A percentile compares a stretch with the other conserved stretches of the same genome.
Conservation (phyloP, 768 basidiomycete genomes). For the Infundibulicybe gibba region DNA sequence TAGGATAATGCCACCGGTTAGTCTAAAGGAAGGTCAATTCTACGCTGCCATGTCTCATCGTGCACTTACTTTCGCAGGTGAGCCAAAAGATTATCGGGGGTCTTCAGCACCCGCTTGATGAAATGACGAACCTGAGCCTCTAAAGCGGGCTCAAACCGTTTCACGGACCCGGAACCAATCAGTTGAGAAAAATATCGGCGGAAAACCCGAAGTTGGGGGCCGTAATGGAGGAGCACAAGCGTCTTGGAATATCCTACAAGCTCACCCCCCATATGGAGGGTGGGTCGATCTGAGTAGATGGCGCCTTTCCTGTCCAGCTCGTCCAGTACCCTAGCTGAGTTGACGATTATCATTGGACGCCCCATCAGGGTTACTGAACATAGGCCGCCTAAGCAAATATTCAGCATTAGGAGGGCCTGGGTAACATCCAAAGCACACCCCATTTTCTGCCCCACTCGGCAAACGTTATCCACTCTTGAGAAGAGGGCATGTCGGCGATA, state of each 20-base stretch:
- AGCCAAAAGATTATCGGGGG: conserved; percentile 23
- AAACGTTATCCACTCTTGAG: conserved; percentile 44
- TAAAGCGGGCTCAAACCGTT: conserved; percentile 26
- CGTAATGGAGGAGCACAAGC: conserved; percentile 41
- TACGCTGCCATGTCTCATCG: too few relatives aligned
- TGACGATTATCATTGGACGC: conserved; percentile 44
- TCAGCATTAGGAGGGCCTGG: background rate
- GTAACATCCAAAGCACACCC: conserved; percentile 25
- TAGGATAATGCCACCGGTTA: conserved; percentile 52
- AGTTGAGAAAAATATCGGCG: conserved; percentile 39
- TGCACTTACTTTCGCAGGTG: conserved; percentile 39
- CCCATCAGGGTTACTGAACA: conserved; percentile 38
- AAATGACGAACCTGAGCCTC: conserved; percentile 32
- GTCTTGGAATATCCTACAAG: conserved; percentile 45
- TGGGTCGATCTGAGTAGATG: conserved; percentile 46
- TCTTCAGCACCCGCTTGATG: conserved; percentile 28
- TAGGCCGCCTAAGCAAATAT: conserved; percentile 26
- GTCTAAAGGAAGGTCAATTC: conserved; percentile 17
- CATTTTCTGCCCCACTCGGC: conserved; percentile 51
- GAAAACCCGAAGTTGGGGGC: conserved; percentile 37
- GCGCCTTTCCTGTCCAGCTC: conserved; percentile 45
- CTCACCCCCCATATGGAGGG: conserved; percentile 48
- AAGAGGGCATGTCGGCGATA: conserved; percentile 39
- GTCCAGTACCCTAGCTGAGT: conserved; percentile 37
- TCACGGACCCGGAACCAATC: conserved; percentile 23